A percentile compares a stretch with the other conserved stretches of the same genome.
These are phyloP conservation scores for Luvunga scandens DNA, from an alignment of 345 rosid species.

Conservation along the genomic window DNA sequence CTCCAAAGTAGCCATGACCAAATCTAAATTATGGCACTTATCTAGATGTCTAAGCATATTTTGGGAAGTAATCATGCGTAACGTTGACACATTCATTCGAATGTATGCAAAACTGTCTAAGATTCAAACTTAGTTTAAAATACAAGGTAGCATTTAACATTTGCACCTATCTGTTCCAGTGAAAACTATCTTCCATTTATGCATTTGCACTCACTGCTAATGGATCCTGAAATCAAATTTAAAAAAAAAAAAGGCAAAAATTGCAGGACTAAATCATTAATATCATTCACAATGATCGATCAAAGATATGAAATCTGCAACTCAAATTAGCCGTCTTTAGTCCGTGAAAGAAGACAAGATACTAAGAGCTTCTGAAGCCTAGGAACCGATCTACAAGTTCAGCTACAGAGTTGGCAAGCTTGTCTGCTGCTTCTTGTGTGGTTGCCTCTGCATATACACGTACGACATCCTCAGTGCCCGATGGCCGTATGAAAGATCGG, in stretches of 20 bases:
- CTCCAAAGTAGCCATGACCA: too few species aligned
- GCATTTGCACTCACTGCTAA: background rate
- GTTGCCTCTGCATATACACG: constrained; percentile 95
- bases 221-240: constrained; percentile 1
- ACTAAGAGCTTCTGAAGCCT: constrained; percentile 32
- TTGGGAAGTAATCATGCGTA: background rate
- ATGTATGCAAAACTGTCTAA: background rate
- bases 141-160: background rate
- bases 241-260: background rate
- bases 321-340: background rate
- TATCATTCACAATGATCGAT: background rate
- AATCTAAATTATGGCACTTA: too few species aligned
- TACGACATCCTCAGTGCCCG: constrained; percentile 92
- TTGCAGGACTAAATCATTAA: background rate
- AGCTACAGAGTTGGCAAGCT: constrained; percentile 67
- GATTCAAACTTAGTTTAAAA: background rate
- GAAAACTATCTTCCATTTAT: background rate
- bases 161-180: background rate
- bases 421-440: constrained; percentile 73
- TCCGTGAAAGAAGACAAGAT: background rate
- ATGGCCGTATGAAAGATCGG: constrained; percentile 80
- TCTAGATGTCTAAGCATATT: too few species aligned
- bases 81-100: background rate
- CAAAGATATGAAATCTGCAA: background rate
- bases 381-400: constrained; percentile 58